Evolutionary conservation across 2,329 filamentous ascomycete species (phyloP).

Genomic region (Biscogniauxia sp.): DNA sequence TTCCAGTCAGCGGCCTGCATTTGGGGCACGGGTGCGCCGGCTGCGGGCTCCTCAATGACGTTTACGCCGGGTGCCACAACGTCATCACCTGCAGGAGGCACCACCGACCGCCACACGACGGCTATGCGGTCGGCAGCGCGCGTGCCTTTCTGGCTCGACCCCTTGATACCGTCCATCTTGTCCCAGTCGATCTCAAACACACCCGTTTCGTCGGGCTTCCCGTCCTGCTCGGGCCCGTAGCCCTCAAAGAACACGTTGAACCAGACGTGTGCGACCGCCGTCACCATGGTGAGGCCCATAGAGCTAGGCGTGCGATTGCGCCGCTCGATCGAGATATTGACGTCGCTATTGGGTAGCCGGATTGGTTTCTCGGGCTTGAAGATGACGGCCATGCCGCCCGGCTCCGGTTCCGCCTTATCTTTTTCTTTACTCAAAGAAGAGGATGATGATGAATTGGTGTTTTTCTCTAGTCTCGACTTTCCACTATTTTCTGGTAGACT

Average conservation of each 20-base stretch:
- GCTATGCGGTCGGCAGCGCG: conserved; percentile 77
- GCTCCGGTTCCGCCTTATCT: conserved; percentile 41
- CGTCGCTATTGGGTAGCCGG: conserved; percentile 74
- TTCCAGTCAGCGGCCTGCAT: conserved; percentile 73
- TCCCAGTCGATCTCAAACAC: conserved; percentile 60
- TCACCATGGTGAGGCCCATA: conserved; percentile 85
- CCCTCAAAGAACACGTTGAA: conserved; percentile 96
- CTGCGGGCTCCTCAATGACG: conserved; percentile 51
- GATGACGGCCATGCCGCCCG: conserved; percentile 70
- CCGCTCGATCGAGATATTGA: conserved; percentile 87
- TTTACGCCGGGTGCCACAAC: conserved; percentile 45
- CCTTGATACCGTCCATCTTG: conserved; percentile 90
- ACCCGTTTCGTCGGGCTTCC: conserved; percentile 64
- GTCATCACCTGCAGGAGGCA: conserved; percentile 18
- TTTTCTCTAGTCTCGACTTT: conserved; percentile 8
- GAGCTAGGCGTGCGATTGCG: conserved; percentile 75
- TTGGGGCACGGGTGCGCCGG: conserved; percentile 69
- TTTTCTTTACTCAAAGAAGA: conserved; percentile 3
- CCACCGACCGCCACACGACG: conserved; percentile 72
- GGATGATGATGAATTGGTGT: conserved; percentile 17
- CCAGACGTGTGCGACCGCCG: conserved; percentile 92
- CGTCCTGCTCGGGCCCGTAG: conserved; percentile 65
- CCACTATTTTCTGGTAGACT: background rate
- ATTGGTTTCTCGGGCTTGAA: conserved; percentile 70
- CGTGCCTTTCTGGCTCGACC: conserved; percentile 77